Conservation (phyloP, 1,284 basidiomycete species). For the Nidula niveotomentosa region DNA sequence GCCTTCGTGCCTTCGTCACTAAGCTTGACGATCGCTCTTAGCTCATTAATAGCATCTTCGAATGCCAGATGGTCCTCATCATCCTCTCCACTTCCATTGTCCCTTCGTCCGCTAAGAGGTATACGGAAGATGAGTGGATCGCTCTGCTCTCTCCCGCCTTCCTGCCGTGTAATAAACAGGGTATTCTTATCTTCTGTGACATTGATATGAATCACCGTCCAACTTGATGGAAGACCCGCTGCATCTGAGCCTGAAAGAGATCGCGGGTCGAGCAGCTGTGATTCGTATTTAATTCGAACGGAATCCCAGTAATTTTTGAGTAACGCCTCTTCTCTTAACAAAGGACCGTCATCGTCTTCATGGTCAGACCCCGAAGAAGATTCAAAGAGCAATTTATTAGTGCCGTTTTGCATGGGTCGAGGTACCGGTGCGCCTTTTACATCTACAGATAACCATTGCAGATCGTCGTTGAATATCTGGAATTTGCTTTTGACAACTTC, state of each 20-base stretch:
- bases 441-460: slow-evolving; percentile 65
- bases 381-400: slow-evolving; percentile 3
- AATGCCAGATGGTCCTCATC: slow-evolving; percentile 76
- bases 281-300: slow-evolving; percentile 53
- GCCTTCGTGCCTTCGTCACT: slow-evolving; percentile 79
- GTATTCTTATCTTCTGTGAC: slow-evolving; percentile 83
- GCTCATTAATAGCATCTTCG: slow-evolving; percentile 71
- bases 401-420: slow-evolving; percentile 12
- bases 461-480: slow-evolving; percentile 49
- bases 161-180: slow-evolving; percentile 83
- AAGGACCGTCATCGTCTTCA: slow-evolving; percentile 34
- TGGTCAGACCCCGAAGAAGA: slow-evolving; percentile 21
- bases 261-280: slow-evolving; percentile 37
- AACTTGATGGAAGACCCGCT: slow-evolving; percentile 61
- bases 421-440: slow-evolving; percentile 38
- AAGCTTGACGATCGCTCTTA: slow-evolving; percentile 75
- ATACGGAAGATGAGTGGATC: slow-evolving; percentile 83
- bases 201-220: slow-evolving; percentile 86
- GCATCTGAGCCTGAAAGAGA: slow-evolving; percentile 32
- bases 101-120: slow-evolving; percentile 83
- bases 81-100: slow-evolving; percentile 58
- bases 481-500: slow-evolving; percentile 73
- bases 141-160: slow-evolving; percentile 42
- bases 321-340: slow-evolving; percentile 21
- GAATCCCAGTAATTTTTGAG: slow-evolving; percentile 62